Evolutionary conservation across 2,329 filamentous ascomycete species (phyloP), one percentile per base, ranked within the genome.

Genomic region (Colletotrichum ledebouriae): DNA sequence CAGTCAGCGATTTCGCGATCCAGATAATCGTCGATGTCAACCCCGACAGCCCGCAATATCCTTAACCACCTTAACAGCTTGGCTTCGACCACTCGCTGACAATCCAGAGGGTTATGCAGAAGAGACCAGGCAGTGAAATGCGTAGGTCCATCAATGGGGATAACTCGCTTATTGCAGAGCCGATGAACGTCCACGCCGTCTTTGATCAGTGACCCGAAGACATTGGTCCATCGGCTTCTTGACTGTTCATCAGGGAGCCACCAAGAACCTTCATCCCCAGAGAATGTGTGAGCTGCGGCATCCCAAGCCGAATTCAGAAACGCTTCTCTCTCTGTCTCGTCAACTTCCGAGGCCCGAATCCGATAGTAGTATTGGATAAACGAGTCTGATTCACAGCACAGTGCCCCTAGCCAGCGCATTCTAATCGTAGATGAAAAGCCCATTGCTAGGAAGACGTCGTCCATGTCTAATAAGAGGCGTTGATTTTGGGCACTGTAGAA

Each of bases 231-330:
- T 11, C 3, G 3, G 1, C 1, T 17, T 12, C 42, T 42, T 2
- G 1, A 7, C 2, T 9, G 25, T 13, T 9, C 25, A 25, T 25
- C 25, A 4, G 1, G 29, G 11, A 6, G 15, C 39, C 34, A 59
- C 3, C 29, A 13, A 4, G 1, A 1, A 2, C 15, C 1, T 12
- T 2, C 1, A 11, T 7, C 3, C 2, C 7, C 13, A 6, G 2
- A 3, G 6, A 13, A 13, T 58, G 41, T 5, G 22, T 3, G 1
- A 6, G n/a, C 20, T 15, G 52, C 33, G 1, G 42, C 15, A 10
- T 49, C 42, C 60, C 52, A 58, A 6, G 33, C 41, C 15, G 50
- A 42, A 10, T 42, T 22, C 33, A 33, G 3, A 1, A 63, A 49
- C 11, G 5, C n/a, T 10, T 41, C 7, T 17, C 11, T 41, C 12